These are phyloP conservation scores for Conticribra guillardii DNA, from an alignment of 108 stramenopile species.

Conservation along the genomic window DNA sequence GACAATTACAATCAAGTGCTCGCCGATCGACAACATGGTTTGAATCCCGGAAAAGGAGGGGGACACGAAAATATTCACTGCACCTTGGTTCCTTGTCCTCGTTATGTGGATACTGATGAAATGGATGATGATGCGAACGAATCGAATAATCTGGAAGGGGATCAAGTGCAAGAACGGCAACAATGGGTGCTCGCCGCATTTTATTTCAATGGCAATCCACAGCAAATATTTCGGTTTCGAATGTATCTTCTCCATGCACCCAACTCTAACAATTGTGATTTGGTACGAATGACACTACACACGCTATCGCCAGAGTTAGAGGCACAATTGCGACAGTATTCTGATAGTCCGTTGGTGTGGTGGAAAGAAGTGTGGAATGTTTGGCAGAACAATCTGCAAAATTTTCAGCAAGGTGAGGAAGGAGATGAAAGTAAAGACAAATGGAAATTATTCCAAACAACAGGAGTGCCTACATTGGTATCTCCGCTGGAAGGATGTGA, in stretches of 20 bases:
- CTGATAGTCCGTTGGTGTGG: conserved; percentile 34
- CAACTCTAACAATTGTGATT: neutral
- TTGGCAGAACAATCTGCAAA: conserved; percentile 10
- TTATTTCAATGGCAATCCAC: conserved; percentile 84
- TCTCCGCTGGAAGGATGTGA: conserved; percentile 61
- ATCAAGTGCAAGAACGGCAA: too few relatives aligned
- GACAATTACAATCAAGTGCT: conserved; percentile 87
- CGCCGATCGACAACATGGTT: conserved; percentile 57
- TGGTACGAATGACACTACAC: conserved; percentile 63
- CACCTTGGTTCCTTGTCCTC: conserved; percentile 67
- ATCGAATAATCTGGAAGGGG: too few relatives aligned
- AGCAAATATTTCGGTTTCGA: conserved; percentile 84
- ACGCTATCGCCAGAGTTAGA: conserved; percentile 67
- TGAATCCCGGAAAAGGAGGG: conserved; percentile 80
- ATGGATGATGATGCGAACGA: too few relatives aligned
- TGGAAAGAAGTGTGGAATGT: conserved; percentile 43
- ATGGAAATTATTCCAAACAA: conserved; percentile 28
- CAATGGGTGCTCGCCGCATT: conserved; percentile 73
- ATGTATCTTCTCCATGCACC: conserved; percentile 56
- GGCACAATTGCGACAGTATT: conserved; percentile 39
- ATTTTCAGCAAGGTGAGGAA: neutral
- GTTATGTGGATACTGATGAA: neutral
- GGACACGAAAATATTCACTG: conserved; percentile 89
- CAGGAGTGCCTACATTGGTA: conserved; percentile 22
- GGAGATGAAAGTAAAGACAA: conserved; percentile 1